Conservation (phyloP, 176 grass and related monocot species). For the Rhynchospora pubera region DNA sequence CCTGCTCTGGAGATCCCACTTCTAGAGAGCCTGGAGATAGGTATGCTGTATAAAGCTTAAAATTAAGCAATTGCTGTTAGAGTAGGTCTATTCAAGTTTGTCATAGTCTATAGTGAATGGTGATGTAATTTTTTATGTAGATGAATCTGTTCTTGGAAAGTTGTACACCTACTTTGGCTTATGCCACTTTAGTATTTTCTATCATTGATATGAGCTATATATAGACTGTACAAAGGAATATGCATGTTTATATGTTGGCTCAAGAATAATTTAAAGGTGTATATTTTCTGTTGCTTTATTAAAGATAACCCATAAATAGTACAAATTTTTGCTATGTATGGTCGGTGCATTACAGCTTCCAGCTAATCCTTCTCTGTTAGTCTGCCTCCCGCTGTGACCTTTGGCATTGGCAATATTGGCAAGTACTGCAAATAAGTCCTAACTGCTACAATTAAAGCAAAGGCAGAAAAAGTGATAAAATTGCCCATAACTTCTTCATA, state of each 20-base stretch:
- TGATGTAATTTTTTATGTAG: background rate
- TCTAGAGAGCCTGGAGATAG: conserved; percentile 69
- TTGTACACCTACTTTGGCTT: background rate
- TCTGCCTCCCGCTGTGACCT: too few species aligned
- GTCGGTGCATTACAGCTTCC: background rate
- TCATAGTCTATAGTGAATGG: background rate
- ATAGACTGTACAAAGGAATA: background rate
- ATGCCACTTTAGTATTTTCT: background rate
- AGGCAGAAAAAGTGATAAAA: too few species aligned
- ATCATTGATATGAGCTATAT: background rate
- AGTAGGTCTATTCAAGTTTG: background rate
- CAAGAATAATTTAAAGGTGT: background rate
- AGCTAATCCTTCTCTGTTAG: background rate
- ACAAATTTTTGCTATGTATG: background rate
- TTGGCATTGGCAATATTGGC: too few species aligned
- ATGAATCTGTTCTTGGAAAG: background rate
- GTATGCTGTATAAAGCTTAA: conserved; percentile 49
- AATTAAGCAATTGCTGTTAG: background rate
- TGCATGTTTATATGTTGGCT: background rate
- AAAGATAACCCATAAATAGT: background rate
- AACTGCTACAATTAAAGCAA: too few species aligned
- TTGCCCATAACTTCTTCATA: too few species aligned
- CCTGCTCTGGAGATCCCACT: conserved; percentile 46
- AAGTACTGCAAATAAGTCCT: too few species aligned
- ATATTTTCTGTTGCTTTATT: background rate